A percentile compares a stretch with the other conserved stretches of the same genome.
These are phyloP conservation scores for Colletotrichum acutatum DNA, from an alignment of 2,329 filamentous ascomycete species.

Conservation along the genomic window DNA sequence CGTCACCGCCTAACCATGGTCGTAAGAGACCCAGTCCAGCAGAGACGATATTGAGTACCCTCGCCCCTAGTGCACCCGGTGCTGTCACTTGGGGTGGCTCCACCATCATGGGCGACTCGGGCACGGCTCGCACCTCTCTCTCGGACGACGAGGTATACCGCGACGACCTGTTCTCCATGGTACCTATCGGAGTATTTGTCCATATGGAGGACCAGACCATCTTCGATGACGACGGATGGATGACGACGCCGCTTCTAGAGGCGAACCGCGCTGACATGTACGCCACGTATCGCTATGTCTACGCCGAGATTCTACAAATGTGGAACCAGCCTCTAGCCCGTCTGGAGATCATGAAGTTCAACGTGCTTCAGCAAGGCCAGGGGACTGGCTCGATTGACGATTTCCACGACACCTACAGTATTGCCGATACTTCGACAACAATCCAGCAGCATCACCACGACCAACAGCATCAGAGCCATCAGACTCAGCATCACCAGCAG, in stretches of 20 bases:
- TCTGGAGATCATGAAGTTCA: slow-evolving; percentile 77
- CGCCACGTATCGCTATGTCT: slow-evolving; percentile 71
- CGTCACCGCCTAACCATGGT: slow-evolving; percentile 55
- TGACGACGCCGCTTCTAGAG: slow-evolving; percentile 68
- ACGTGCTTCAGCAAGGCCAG: slow-evolving; percentile 65
- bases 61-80: slow-evolving; percentile 56
- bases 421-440: slow-evolving; percentile 46
- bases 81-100: slow-evolving; percentile 64
- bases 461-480: slow-evolving; percentile 41
- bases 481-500: slow-evolving; percentile 1
- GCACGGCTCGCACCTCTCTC: slow-evolving; percentile 60
- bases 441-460: slow-evolving; percentile 41
- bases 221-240: slow-evolving; percentile 76
- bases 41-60: slow-evolving; percentile 67
- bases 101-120: slow-evolving; percentile 57
- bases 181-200: slow-evolving; percentile 63
- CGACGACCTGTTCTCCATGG: slow-evolving; percentile 58
- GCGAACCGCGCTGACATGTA: slow-evolving; percentile 60
- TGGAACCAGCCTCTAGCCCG: slow-evolving; percentile 72
- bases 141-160: slow-evolving; percentile 64
- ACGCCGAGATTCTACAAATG: slow-evolving; percentile 76
- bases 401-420: slow-evolving; percentile 49
- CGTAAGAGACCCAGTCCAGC: slow-evolving; percentile 71
- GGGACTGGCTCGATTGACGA: slow-evolving; percentile 41
- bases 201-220: slow-evolving; percentile 70